Evolutionary conservation across 2,329 filamentous ascomycete genomes (phyloP).

Genomic region (Botrytis aclada): DNA sequence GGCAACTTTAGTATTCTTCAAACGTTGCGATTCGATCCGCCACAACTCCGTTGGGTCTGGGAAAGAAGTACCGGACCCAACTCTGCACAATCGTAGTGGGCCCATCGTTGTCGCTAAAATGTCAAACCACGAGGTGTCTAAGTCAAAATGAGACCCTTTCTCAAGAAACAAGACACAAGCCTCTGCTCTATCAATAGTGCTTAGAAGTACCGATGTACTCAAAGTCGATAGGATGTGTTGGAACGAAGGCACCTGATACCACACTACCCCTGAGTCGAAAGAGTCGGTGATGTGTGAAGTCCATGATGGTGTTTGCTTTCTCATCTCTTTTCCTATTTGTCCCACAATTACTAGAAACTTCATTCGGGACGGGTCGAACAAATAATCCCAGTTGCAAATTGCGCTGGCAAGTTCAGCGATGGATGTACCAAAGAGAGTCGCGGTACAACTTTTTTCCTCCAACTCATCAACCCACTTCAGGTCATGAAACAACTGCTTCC

Average conservation of each 20-base stretch:
- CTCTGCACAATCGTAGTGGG: neutral
- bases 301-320: neutral
- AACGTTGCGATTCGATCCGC: neutral
- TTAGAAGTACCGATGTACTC: neutral
- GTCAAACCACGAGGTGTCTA: neutral
- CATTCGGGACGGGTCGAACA: neutral
- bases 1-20: neutral
- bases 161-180: neutral
- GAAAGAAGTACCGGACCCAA: neutral
- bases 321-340: neutral
- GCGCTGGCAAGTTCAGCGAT: neutral
- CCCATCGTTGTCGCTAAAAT: neutral
- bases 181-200: neutral
- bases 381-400: neutral
- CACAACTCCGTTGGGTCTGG: neutral
- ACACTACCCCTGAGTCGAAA: neutral
- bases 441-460: neutral
- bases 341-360: neutral
- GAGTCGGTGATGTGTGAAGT: neutral
- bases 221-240: neutral
- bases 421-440: neutral
- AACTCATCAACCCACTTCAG: neutral
- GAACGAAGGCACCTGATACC: neutral
- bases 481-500: neutral
- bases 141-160: neutral